Evolutionary conservation across 2,329 filamentous ascomycete species (phyloP), one percentile per base, ranked within the genome.

Genomic region (Colletotrichum musicola): DNA sequence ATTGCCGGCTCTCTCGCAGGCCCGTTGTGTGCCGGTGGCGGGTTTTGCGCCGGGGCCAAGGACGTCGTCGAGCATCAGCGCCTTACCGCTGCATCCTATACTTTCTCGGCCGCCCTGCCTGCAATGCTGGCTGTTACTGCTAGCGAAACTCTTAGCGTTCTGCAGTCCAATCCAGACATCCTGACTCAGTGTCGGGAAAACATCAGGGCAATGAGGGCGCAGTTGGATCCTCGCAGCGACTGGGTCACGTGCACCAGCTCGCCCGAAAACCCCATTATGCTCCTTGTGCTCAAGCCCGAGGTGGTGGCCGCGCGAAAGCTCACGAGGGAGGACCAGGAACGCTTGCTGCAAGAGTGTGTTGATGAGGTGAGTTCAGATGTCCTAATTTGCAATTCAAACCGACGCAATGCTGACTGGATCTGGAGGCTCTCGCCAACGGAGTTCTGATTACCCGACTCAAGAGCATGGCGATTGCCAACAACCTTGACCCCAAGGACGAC

Each of bases 61-160:
- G 96, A 98, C 77, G 95, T 98, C 18, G 93, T 98, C 18, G 93
- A 97, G 79, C 96, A 99, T 77, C 96, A 99, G 82, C 94, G 96
- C 73, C 95, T 99, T 75, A 94, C 93, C 9, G 93, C 95, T 4
- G 90, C 93, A 1, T 92, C 95, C 0, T 99, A 98, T 80, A 98
- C 96, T 4, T 99, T 94, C 83, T 98, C 95, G 30, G 96, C 96
- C 3, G 96, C 96, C 6, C 85, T 99, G 40, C 96, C 96, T 4
- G 96, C 96, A 20, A 92, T 99, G 84, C 85, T 97, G 61, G 94
- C 96, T 18, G 97, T 97, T n/a, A 98, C 95, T 0, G 94, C 95
- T 1, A 97, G 93, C 77, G 96, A 98, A 81, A 95, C 94, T 1
- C 87, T 98, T 65, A 90, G 90, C 64, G 83, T 98, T 73, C 85